phyloP scores from a whole-genome alignment of 1,284 basidiomycete genomes.

The Mycosarcoma maydis region DNA sequence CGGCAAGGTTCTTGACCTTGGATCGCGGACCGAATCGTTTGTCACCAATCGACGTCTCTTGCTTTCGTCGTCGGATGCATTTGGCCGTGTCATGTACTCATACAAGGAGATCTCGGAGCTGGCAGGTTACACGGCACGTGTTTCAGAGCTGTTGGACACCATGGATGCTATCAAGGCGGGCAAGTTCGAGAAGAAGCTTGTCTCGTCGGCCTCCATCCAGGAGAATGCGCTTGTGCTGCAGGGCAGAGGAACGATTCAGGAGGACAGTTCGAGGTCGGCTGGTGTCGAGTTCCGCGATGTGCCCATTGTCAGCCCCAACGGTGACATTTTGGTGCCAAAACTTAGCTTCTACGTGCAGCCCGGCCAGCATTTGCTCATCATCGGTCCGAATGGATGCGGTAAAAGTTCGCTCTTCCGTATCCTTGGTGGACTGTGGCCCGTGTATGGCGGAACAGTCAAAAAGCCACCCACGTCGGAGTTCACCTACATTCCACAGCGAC shows the following conservation, averaged over 20 bases:
- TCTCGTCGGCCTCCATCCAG: slow-evolving; percentile 74
- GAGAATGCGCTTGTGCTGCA: slow-evolving; percentile 83
- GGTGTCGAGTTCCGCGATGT: slow-evolving; percentile 92
- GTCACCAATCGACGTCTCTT: slow-evolving; percentile 92
- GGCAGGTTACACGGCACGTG: slow-evolving; percentile 92
- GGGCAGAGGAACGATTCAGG: slow-evolving; percentile 77
- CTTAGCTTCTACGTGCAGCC: slow-evolving; percentile 89
- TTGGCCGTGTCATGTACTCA: slow-evolving; percentile 83
- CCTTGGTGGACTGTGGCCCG: slow-evolving; percentile 94
- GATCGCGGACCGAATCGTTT: slow-evolving; percentile 71
- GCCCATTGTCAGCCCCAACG: slow-evolving; percentile 94
- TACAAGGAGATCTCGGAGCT: slow-evolving; percentile 93
- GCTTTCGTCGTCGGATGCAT: slow-evolving; percentile 74
- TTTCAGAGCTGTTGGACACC: slow-evolving; percentile 86
- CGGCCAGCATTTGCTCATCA: slow-evolving; percentile 74
- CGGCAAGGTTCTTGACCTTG: slow-evolving; percentile 55
- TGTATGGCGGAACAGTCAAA: slow-evolving; percentile 91
- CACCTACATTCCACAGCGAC: slow-evolving; percentile 93
- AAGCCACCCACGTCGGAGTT: slow-evolving; percentile 91
- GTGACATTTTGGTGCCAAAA: slow-evolving; percentile 81
- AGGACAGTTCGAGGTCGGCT: slow-evolving; percentile 41
- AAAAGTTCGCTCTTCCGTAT: slow-evolving; percentile 81
- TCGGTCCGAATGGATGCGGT: slow-evolving; percentile 76
- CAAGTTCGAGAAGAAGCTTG: slow-evolving; percentile 87
- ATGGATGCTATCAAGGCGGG: slow-evolving; percentile 88